Base-by-base conservation (phyloP, 1,284 basidiomycete genomes). In the Trametes polyzona region DNA sequence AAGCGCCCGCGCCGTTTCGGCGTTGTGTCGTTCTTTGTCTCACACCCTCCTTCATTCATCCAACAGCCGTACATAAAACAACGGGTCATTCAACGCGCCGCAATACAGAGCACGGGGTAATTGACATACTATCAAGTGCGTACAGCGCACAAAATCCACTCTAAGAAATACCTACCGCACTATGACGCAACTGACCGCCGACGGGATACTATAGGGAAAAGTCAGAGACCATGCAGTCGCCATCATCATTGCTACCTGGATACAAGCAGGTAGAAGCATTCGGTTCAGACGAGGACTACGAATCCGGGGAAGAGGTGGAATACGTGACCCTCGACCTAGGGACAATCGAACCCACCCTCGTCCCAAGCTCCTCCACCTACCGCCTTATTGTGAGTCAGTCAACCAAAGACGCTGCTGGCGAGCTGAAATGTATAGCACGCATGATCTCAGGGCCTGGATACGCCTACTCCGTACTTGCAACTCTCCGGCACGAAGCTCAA, bases 261-360 rank as follows among this genome's bases (percentile, higher is more conserved):
- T 89, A 83, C 71, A 79, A 67, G 52, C 81, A 87, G 43, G 87
- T 90, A 5, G 80, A 84, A 4, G 66, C 73, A 1, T 90, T 90
- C 65, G 83, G 74, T 9, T 71, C 77, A 0, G 80, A 86, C 37
- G 84, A 84, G 4, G 80, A 84, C 23, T 88, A 88, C 57, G 81
- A 88, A 64, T 74, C 77, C 1, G 76, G 69, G 17, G 86, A 87
- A 62, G 85, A 87, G 58, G 75, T 86, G 3, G 75, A 74, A 12
- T 91, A 90, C 65, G 81, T 91, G 14, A 89, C 87, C 0, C 76
- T 92, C 16, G 89, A 92, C 66, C 73, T 92, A 0, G 87, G 87
- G 23, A 74, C 75, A 55, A 79, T 88, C n/a, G 87, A 91, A 62
- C 87, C 88, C 2, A 84, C 85, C 0, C 78, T 92, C 27, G 78